A percentile compares a stretch with the other conserved stretches of the same genome.
These are phyloP conservation scores for Marsdenia floribunda DNA, from an alignment of 257 asterid genomes.

Conservation along the genomic window DNA sequence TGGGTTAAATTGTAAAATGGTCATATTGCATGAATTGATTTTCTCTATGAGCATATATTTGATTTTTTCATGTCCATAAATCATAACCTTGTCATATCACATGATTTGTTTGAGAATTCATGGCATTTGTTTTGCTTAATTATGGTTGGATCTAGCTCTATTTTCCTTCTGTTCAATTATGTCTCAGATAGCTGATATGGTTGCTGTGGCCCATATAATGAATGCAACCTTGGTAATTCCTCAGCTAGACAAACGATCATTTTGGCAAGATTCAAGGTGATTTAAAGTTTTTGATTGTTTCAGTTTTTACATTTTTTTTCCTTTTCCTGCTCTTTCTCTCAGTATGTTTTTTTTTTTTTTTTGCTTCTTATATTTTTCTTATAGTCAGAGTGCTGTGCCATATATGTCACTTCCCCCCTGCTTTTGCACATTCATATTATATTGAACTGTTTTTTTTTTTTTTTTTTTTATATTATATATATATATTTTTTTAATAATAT, in stretches of 20 bases:
- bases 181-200: conserved; percentile 94
- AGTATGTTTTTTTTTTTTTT: not conserved
- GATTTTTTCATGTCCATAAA: not conserved
- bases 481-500: conserved; percentile 1
- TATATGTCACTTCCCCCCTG: not conserved
- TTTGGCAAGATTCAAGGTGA: conserved; percentile 97
- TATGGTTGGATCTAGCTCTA: not conserved
- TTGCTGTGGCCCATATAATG: conserved; percentile 89
- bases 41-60: not conserved
- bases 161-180: not conserved
- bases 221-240: conserved; percentile 95
- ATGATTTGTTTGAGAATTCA: not conserved
- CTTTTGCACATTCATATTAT: not conserved
- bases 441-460: not conserved
- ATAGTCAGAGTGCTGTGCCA: not conserved
- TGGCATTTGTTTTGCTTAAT: not conserved
- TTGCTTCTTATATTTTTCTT: not conserved
- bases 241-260: conserved; percentile 82
- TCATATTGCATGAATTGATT: not conserved
- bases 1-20: not conserved
- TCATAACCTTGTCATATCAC: not conserved
- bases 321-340: not conserved
- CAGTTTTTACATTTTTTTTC: not conserved
- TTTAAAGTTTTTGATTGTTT: conserved; percentile 12
- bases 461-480: conserved; percentile 18